A percentile compares a stretch with the other conserved stretches of the same genome.
Conservation (phyloP, 2,329 filamentous ascomycete species). For the Tympanopsis confertula region DNA sequence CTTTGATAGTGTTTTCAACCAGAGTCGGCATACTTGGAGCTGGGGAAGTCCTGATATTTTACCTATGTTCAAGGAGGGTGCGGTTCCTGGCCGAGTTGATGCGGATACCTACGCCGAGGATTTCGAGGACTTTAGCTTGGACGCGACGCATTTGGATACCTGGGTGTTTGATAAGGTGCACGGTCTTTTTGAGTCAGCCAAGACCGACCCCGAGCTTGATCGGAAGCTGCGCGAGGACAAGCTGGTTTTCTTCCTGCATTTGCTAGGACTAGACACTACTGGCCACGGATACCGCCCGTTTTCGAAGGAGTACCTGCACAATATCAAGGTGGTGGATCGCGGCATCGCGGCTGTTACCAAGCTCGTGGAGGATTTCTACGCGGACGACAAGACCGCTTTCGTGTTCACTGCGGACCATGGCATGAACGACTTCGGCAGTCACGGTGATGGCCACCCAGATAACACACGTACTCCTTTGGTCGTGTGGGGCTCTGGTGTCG, state of each 20-base stretch:
- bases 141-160: constrained; percentile 70
- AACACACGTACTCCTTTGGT: constrained; percentile 92
- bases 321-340: constrained; percentile 86
- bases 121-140: constrained; percentile 77
- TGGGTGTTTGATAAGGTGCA: constrained; percentile 97
- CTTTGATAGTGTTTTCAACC: constrained; percentile 97
- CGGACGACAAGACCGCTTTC: constrained; percentile 75
- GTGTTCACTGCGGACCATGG: constrained; percentile 97
- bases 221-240: constrained; percentile 69
- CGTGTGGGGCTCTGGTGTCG: constrained; percentile 84
- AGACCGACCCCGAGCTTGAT: constrained; percentile 64
- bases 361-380: constrained; percentile 76
- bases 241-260: constrained; percentile 85
- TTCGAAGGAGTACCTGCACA: constrained; percentile 87
- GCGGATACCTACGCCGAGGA: constrained; percentile 76
- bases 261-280: constrained; percentile 82
- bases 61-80: constrained; percentile 93
- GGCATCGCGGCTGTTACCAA: constrained; percentile 76
- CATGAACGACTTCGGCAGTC: constrained; percentile 99
- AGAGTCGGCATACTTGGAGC: constrained; percentile 93
- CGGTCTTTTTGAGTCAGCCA: constrained; percentile 70
- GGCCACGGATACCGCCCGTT: constrained; percentile 83
- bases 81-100: constrained; percentile 74
- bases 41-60: constrained; percentile 98
- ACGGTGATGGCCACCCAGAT: constrained; percentile 93